Percentiles rank a stretch among this genome's conserved stretches.
Conservation (phyloP, 2,329 filamentous ascomycete species). For the Penicillium sclerotiorum region DNA sequence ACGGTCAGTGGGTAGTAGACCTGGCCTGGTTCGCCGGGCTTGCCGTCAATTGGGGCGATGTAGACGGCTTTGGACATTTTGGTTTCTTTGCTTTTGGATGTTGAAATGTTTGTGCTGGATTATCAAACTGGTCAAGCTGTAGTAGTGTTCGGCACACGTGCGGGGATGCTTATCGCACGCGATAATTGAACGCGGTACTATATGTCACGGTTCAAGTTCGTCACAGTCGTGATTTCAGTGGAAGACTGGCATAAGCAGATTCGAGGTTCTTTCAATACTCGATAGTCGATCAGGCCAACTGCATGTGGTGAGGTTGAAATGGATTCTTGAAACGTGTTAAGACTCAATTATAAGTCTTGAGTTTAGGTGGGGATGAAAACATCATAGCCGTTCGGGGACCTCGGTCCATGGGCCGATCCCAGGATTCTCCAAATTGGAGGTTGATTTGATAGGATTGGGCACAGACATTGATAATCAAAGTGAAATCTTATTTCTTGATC, state of each 20-base stretch:
- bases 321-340: neutral
- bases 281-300: no score
- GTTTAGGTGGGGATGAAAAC: neutral
- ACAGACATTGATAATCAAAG: no score
- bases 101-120: neutral
- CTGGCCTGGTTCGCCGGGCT: constrained; percentile 71
- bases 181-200: constrained; percentile 4
- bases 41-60: constrained; percentile 61
- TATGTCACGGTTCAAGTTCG: neutral
- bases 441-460: no score
- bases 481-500: no score
- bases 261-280: no score
- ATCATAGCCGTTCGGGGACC: constrained; percentile 3
- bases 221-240: neutral
- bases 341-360: neutral
- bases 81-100: neutral
- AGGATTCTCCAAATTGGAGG: constrained; percentile 13
- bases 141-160: constrained; percentile 8
- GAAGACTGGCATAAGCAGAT: neutral
- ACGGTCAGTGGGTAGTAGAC: constrained; percentile 67
- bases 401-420: constrained; percentile 12
- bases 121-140: neutral
- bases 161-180: constrained; percentile 25
- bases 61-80: constrained; percentile 50
- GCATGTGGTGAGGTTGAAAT: neutral